Conservation (phyloP, 140 eudicot genomes). For the Bidens hawaiensis region DNA sequence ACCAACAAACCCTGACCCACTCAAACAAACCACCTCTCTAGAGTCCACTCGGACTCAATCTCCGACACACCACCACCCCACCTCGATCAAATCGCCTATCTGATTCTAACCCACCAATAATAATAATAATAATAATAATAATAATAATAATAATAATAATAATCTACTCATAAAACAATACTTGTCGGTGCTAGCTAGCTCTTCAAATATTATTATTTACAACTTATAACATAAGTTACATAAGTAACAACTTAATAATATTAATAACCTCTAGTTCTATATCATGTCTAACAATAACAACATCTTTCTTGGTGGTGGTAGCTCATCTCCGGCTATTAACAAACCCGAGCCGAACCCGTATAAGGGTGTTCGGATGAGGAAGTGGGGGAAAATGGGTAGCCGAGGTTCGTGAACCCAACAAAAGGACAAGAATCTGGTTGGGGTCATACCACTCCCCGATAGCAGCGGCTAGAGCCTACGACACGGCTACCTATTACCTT, state of each 20-base stretch:
- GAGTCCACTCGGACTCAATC: conserved; percentile 8
- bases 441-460: conserved; percentile 76
- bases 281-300: no score
- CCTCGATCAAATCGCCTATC: no score
- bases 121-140: no score
- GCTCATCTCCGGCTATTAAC: conserved; percentile 31
- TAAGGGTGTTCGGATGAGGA: conserved; percentile 77
- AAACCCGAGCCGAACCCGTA: conserved; percentile 40
- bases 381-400: conserved; percentile 99
- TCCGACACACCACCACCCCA: conserved; percentile 11
- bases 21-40: no score
- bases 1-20: conserved; percentile 27
- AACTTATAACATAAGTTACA: no score
- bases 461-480: conserved; percentile 84
- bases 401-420: conserved; percentile 81
- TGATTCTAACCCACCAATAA: conserved; percentile 12
- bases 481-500: conserved; percentile 69
- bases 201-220: no score
- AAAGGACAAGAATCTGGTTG: conserved; percentile 74
- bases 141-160: no score
- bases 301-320: no score
- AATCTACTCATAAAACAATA: no score
- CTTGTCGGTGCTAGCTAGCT: no score
- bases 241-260: no score
- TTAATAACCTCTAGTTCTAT: no score